phyloP scores from a whole-genome alignment of 345 rosid genomes.

The Trapa incisa region DNA sequence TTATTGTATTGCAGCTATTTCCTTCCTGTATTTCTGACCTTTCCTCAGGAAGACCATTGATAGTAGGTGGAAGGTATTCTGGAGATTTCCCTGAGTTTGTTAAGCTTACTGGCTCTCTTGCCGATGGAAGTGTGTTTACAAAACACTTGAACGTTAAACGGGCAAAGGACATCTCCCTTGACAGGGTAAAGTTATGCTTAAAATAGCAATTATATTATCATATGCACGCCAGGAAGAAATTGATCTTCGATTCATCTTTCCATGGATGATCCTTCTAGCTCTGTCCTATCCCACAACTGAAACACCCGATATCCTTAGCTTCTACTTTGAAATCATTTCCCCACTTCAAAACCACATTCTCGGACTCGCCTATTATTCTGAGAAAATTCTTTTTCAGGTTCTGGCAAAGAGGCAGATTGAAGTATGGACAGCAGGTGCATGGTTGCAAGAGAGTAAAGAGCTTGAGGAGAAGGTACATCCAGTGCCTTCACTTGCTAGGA shows the following conservation, averaged over 20 bases:
- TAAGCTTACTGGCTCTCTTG: constrained; percentile 44
- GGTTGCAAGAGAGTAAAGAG: constrained; percentile 53
- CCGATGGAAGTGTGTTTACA: constrained; percentile 39
- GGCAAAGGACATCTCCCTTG: constrained; percentile 47
- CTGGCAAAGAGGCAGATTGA: constrained; percentile 68
- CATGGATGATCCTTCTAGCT: no score
- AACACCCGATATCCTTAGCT: not conserved
- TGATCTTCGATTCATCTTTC: not conserved
- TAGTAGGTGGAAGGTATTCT: constrained; percentile 55
- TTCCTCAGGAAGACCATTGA: constrained; percentile 43
- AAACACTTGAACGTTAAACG: constrained; percentile 51
- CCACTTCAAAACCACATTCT: not conserved
- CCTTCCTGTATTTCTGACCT: constrained; percentile 57
- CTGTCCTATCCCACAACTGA: not conserved
- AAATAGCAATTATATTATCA: not conserved
- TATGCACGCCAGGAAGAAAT: not conserved
- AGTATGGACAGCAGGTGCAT: constrained; percentile 59
- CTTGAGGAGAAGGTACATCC: constrained; percentile 62
- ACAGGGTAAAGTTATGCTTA: constrained; percentile 26
- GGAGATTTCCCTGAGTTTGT: constrained; percentile 54
- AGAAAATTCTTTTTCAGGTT: constrained; percentile 25
- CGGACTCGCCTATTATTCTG: not conserved
- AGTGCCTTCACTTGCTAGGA: not conserved
- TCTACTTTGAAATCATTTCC: not conserved
- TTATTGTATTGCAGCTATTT: constrained; percentile 28